Evolutionary conservation across 108 stramenopile genomes (phyloP).

Genomic region (Nitzschia sp.): DNA sequence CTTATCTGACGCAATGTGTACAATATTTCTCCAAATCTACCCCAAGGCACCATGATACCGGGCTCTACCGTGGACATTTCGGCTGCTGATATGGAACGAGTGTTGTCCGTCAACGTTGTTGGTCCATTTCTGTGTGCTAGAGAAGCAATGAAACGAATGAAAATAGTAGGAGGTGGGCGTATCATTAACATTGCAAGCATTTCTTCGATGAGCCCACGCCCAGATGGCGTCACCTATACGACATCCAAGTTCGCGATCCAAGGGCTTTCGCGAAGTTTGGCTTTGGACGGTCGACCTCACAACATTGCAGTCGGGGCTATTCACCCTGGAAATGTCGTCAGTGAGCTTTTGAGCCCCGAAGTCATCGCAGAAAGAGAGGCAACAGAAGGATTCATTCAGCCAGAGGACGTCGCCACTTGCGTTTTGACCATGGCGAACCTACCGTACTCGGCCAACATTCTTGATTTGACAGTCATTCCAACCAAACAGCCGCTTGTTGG

Average conservation of each 20-base stretch:
- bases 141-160: slow-evolving; percentile 70
- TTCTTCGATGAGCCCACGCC: slow-evolving; percentile 66
- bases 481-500: slow-evolving; percentile 75
- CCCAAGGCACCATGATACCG: not conserved
- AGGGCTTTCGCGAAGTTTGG: slow-evolving; percentile 69
- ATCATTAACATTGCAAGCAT: slow-evolving; percentile 85
- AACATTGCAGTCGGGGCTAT: slow-evolving; percentile 69
- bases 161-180: slow-evolving; percentile 55
- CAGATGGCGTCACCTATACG: slow-evolving; percentile 73
- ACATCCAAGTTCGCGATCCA: slow-evolving; percentile 75
- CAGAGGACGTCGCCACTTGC: slow-evolving; percentile 71
- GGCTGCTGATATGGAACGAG: slow-evolving; percentile 40
- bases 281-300: slow-evolving; percentile 66
- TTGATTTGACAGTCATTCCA: slow-evolving; percentile 79
- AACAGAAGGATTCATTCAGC: slow-evolving; percentile 55
- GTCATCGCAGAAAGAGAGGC: slow-evolving; percentile 22
- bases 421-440: slow-evolving; percentile 76
- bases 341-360: slow-evolving; percentile 27
- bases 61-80: slow-evolving; percentile 7
- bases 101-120: slow-evolving; percentile 68
- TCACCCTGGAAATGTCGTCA: slow-evolving; percentile 77
- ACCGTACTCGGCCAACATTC: slow-evolving; percentile 64
- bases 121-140: slow-evolving; percentile 75
- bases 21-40: too few species aligned
- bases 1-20: not conserved